Evolutionary conservation across 495 filamentous ascomycete genomes (phyloP).

Genomic region (Aspergillus steynii): DNA sequence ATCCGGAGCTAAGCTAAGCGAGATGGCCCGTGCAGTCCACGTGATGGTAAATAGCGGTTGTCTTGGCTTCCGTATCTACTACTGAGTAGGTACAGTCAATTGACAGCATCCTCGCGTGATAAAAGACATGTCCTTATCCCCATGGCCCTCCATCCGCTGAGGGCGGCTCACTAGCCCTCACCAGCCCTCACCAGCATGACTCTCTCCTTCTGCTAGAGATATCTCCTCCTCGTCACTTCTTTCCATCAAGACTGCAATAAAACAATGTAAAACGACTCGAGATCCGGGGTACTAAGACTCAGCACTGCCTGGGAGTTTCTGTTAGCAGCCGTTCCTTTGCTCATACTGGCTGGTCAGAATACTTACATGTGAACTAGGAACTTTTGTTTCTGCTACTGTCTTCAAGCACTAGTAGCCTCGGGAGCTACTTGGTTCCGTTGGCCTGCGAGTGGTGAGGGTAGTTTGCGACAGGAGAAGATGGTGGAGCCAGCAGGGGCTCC

Average conservation of each 20-base stretch:
- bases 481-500: not conserved
- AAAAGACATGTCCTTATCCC: not conserved
- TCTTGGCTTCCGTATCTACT: not conserved
- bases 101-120: not conserved
- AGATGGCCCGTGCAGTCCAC: conserved; percentile 41
- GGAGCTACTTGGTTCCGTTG: too few relatives aligned
- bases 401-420: too few relatives aligned
- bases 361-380: too few relatives aligned
- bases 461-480: not conserved
- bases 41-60: conserved; percentile 18
- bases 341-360: too few relatives aligned
- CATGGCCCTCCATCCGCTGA: not conserved
- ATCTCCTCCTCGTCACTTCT: not conserved
- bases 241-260: not conserved
- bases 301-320: too few relatives aligned
- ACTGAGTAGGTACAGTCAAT: not conserved
- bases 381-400: too few relatives aligned
- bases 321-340: too few relatives aligned
- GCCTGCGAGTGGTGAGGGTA: too few relatives aligned
- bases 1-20: conserved; percentile 31
- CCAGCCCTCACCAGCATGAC: not conserved
- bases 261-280: not conserved
- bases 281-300: too few relatives aligned
- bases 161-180: too few relatives aligned
- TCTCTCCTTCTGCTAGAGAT: not conserved